Percentiles rank a stretch among this genome's conserved stretches.
Evolutionary conservation across 441 rosid species (phyloP).

Genomic region (Flueggea neowawraea): DNA sequence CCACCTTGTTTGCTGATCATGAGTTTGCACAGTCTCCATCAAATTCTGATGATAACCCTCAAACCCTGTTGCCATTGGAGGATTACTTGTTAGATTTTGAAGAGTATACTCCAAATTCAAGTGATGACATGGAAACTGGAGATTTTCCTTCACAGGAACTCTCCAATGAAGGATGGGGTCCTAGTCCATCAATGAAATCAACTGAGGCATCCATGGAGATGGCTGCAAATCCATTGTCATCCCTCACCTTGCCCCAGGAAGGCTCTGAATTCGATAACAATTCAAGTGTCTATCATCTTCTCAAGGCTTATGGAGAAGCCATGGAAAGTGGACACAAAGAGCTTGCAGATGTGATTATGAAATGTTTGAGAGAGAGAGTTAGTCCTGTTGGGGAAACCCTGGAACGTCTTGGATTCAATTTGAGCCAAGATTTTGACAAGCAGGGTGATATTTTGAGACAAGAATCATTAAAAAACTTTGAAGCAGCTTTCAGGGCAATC

Average conservation of each 20-base stretch:
- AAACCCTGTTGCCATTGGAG: conserved; percentile 11
- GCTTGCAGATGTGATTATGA: conserved; percentile 38
- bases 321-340: conserved; percentile 32
- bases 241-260: conserved; percentile 21
- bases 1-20: conserved; percentile 10
- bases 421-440: conserved; percentile 21
- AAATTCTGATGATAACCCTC: conserved; percentile 8
- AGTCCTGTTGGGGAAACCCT: conserved; percentile 38
- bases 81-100: conserved; percentile 24
- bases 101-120: conserved; percentile 20
- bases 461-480: conserved; percentile 28
- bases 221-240: background rate
- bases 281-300: conserved; percentile 35
- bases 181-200: conserved; percentile 29
- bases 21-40: conserved; percentile 19
- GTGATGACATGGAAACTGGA: conserved; percentile 17
- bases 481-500: conserved; percentile 26
- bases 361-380: conserved; percentile 33
- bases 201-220: conserved; percentile 13
- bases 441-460: conserved; percentile 23
- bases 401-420: conserved; percentile 36
- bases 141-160: background rate
- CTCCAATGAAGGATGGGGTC: conserved; percentile 29
- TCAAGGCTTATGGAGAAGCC: conserved; percentile 57
- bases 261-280: conserved; percentile 29